Evolutionary conservation across 2,329 filamentous ascomycete species (phyloP).

Genomic region (Stenocarpella maydis): DNA sequence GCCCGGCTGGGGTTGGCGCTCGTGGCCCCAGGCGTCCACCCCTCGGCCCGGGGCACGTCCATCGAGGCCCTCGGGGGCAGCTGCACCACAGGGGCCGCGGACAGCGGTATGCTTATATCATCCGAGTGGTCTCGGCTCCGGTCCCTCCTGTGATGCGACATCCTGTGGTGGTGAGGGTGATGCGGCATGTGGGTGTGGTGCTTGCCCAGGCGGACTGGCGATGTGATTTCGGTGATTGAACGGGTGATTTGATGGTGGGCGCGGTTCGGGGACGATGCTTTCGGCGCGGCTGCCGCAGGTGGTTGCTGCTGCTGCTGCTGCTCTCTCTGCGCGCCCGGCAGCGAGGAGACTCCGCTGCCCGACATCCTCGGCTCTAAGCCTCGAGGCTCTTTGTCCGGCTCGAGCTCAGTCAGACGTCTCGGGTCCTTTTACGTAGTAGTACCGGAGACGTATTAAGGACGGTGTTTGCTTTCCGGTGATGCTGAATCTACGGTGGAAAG

Average conservation of each 20-base stretch:
- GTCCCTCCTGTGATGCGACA: slow-evolving; percentile 46
- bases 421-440: not conserved
- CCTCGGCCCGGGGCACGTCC: slow-evolving; percentile 56
- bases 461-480: slow-evolving; percentile 11
- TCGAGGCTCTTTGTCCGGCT: slow-evolving; percentile 2
- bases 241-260: slow-evolving; percentile 62
- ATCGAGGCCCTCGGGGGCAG: slow-evolving; percentile 48
- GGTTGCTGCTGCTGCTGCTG: slow-evolving; percentile 3
- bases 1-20: slow-evolving; percentile 55
- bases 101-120: slow-evolving; percentile 42
- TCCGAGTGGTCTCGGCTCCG: slow-evolving; percentile 44
- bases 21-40: slow-evolving; percentile 50
- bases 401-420: not conserved
- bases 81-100: slow-evolving; percentile 40
- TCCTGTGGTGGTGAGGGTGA: slow-evolving; percentile 41
- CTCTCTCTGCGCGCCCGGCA: slow-evolving; percentile 18
- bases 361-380: slow-evolving; percentile 27
- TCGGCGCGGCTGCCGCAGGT: not conserved
- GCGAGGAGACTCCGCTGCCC: slow-evolving; percentile 25
- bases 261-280: slow-evolving; percentile 46
- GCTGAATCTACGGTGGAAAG: slow-evolving; percentile 1
- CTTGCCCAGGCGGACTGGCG: slow-evolving; percentile 52
- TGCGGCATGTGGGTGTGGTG: slow-evolving; percentile 46
- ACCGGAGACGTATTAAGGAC: not conserved
- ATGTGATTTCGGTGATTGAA: slow-evolving; percentile 63